Evolutionary conservation across 75 land plant genomes (phyloP).

Genomic region (Ceratopteris richardii): DNA sequence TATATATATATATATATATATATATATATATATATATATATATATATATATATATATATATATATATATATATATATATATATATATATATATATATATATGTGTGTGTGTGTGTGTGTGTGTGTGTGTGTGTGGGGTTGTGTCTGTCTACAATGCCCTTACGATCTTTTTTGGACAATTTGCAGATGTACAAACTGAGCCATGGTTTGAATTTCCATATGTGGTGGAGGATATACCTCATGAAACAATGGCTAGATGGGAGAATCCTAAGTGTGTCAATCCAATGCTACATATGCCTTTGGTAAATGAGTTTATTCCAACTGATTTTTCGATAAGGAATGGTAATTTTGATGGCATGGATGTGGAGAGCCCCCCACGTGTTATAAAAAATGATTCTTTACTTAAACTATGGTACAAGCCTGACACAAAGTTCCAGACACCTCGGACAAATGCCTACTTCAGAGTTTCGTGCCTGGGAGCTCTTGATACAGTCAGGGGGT

Average conservation of each 20-base stretch:
- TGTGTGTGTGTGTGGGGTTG: no score
- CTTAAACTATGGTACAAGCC: constrained; percentile 92
- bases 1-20: constrained; percentile 1
- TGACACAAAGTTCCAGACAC: constrained; percentile 70
- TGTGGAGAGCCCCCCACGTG: constrained; percentile 25
- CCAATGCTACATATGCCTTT: constrained; percentile 58
- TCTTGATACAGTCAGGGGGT: constrained; percentile 34
- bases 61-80: no score
- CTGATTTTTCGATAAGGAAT: constrained; percentile 54
- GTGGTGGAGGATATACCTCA: constrained; percentile 48
- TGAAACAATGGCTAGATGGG: constrained; percentile 48
- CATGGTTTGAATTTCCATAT: constrained; percentile 88
- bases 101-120: no score
- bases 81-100: no score
- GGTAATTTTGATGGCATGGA: constrained; percentile 1
- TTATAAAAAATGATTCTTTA: constrained; percentile 50
- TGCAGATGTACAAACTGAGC: constrained; percentile 63
- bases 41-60: no score
- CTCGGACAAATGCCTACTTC: constrained; percentile 88
- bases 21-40: no score
- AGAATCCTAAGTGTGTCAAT: constrained; percentile 47
- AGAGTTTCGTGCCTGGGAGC: constrained; percentile 58
- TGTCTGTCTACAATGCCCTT: no score
- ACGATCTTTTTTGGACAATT: no score
- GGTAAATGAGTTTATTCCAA: constrained; percentile 85